Evolutionary conservation across 306 rosid genomes (phyloP), one percentile per base, ranked within the genome.

Genomic region (Trifolium pratense): DNA sequence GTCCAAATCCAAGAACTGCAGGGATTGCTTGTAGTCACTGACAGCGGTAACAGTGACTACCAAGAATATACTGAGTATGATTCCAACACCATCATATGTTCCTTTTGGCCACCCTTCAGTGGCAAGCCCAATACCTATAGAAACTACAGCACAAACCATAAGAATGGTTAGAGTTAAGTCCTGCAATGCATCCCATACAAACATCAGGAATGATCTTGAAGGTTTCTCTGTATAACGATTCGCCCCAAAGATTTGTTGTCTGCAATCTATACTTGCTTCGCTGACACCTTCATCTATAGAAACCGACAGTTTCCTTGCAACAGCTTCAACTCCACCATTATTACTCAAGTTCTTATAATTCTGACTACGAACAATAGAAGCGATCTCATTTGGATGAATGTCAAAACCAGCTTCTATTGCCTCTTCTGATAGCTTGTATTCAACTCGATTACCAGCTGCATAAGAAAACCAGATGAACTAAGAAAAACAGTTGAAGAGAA

Each of bases 91-190:
- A 82, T 94, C 99, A 78, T 91, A 91, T 20, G 77, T 71, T 25
- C 99, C 99, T 78, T 74, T 84, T 26, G 99, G 99, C 92, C 90
- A 91, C 53, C 99, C 99, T 84, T 94, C 97, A 18, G 99, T 94
- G 76, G 93, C 83, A 66, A 91, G 51, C 55, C 99, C 99, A 26
- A 94, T 81, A 40, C 87, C 96, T 64, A 94, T 73, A 70, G 99
- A 91, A 57, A 88, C 90, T 75, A 86, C 45, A 25, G 97, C 97
- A 79, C 97, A 94, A 31, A 87, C 88, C 89, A 91, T 86, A 59
- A 91, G 97, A 79, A 91, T 90, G 13, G 86, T 88, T 42, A 94
- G 82, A 14, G 99, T 94, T 59, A 94, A 76, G 83, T 94, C 99
- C 31, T 89, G 99, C 37, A 89, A 64, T 70, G 99, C 97, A 15